Percentiles rank a stretch among this genome's conserved stretches.
Evolutionary conservation across 371 early-diverging fungal species (phyloP).

Genomic region (Rhizopus sp.): DNA sequence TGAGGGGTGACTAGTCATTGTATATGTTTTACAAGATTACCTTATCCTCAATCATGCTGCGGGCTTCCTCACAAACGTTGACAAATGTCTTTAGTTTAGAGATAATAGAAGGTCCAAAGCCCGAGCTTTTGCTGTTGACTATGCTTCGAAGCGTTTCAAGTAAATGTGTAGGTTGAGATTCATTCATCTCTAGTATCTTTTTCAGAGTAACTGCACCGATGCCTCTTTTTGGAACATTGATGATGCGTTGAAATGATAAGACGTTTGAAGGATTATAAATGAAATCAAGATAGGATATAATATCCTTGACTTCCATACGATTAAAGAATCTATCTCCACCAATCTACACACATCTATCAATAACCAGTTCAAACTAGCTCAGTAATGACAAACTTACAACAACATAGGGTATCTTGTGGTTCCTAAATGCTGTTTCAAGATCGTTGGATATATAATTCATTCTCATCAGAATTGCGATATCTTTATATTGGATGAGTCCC

Average conservation of each 20-base stretch:
- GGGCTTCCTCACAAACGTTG: conserved; percentile 7
- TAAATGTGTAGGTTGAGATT: neutral
- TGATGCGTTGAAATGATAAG: conserved; percentile 40
- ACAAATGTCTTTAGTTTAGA: conserved; percentile 14
- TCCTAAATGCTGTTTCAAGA: conserved; percentile 50
- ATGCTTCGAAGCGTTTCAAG: conserved; percentile 3
- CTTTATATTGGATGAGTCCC: conserved; percentile 42
- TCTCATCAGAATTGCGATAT: conserved; percentile 59
- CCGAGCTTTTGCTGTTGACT: neutral
- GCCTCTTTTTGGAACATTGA: conserved; percentile 50
- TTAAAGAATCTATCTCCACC: conserved; percentile 45
- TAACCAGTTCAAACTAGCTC: conserved; percentile 5
- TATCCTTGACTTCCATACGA: conserved; percentile 49
- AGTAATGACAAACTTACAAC: conserved; percentile 42
- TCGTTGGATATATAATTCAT: conserved; percentile 43
- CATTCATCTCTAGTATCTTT: conserved; percentile 20
- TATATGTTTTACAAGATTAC: conserved; percentile 8
- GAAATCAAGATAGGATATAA: conserved; percentile 47
- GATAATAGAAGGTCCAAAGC: neutral
- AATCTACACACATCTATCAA: conserved; percentile 28
- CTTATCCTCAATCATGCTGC: conserved; percentile 15
- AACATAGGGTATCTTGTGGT: conserved; percentile 45
- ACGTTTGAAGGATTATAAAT: conserved; percentile 50
- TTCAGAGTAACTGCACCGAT: conserved; percentile 45
- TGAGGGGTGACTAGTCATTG: neutral